Evolutionary conservation across 2,329 filamentous ascomycete genomes (phyloP).

Genomic region (Xylariaceae sp.): DNA sequence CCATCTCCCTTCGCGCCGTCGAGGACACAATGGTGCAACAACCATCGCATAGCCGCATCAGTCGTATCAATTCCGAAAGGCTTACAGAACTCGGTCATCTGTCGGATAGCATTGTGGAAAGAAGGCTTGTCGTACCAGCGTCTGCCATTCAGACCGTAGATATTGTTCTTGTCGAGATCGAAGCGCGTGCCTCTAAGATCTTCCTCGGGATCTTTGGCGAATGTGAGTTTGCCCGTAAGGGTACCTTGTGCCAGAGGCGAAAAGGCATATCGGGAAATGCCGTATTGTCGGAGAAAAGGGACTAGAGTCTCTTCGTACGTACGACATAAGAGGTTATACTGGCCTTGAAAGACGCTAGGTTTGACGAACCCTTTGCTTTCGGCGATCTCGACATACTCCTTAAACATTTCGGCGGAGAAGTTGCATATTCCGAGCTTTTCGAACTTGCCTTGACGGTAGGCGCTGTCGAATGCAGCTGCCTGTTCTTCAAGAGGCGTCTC

Average conservation of each 20-base stretch:
- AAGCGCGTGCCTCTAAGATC: conserved; percentile 12
- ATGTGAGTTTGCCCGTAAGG: conserved; percentile 12
- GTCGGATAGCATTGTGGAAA: conserved; percentile 7
- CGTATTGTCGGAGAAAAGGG: conserved; percentile 11
- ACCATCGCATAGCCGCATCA: conserved; percentile 10
- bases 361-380: conserved; percentile 12
- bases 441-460: conserved; percentile 2
- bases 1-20: conserved; percentile 9
- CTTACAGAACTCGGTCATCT: not conserved
- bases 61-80: conserved; percentile 1
- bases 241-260: conserved; percentile 6
- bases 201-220: conserved; percentile 6
- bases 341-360: conserved; percentile 10
- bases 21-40: conserved; percentile 9
- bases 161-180: conserved; percentile 9
- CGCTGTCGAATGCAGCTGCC: conserved; percentile 8
- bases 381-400: conserved; percentile 6
- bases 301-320: conserved; percentile 8
- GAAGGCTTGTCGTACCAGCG: conserved; percentile 12
- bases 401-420: conserved; percentile 7
- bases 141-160: conserved; percentile 4
- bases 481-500: conserved; percentile 12
- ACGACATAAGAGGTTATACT: conserved; percentile 15
- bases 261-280: conserved; percentile 6
- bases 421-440: conserved; percentile 8